Conservation (phyloP, 2,329 filamentous ascomycete genomes). For the Colletotrichum liaoningense region DNA sequence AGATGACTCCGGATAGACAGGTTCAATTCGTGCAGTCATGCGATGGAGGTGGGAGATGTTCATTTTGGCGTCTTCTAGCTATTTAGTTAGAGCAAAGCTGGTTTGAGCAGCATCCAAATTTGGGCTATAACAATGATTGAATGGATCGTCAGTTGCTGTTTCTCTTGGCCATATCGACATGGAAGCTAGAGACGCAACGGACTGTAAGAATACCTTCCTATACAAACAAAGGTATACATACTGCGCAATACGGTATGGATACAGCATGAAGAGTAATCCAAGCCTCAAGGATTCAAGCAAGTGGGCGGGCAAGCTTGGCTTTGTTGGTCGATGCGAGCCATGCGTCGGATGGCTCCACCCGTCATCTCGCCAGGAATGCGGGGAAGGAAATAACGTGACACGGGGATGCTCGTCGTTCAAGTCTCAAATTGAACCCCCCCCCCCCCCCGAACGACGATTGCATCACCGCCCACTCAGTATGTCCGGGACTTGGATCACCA, state of each 20-base stretch:
- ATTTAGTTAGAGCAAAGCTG: not conserved
- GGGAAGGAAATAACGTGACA: slow-evolving; percentile 24
- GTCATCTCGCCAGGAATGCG: slow-evolving; percentile 30
- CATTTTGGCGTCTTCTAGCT: not conserved
- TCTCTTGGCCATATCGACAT: not conserved
- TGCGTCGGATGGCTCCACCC: not conserved
- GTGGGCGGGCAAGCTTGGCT: not conserved
- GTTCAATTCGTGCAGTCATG: not conserved
- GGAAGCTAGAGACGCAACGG: not conserved
- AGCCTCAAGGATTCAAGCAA: not conserved
- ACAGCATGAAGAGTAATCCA: not conserved
- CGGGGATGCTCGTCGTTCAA: not conserved
- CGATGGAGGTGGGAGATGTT: not conserved
- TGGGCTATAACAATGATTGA: not conserved
- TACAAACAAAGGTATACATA: not conserved
- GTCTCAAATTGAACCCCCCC: not conserved
- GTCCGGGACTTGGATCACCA: too few relatives aligned
- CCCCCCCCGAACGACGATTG: not conserved
- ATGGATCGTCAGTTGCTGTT: not conserved
- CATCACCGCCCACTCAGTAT: not conserved
- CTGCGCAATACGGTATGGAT: not conserved
- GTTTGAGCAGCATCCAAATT: not conserved
- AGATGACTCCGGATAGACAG: not conserved
- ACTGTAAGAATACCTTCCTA: too few relatives aligned
- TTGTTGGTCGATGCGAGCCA: slow-evolving; percentile 10